Percentiles rank a stretch among this genome's conserved stretches.
phyloP scores from a whole-genome alignment of 768 basidiomycete genomes.

The Tremella fuciformis region DNA sequence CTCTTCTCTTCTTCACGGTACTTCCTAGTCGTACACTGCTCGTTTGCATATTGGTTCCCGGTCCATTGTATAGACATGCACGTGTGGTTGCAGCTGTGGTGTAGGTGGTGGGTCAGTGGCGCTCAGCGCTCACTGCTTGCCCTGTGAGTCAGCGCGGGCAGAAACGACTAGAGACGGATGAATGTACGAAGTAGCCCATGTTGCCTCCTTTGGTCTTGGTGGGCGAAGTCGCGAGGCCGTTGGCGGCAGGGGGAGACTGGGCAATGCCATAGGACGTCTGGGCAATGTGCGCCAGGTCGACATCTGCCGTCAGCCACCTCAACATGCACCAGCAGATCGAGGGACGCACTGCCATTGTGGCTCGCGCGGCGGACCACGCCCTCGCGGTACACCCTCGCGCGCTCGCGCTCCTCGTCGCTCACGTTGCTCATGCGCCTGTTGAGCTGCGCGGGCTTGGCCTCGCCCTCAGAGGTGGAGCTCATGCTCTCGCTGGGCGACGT shows the following conservation, averaged over 20 bases:
- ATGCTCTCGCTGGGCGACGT: conserved; percentile 22
- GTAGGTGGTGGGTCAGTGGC: too few relatives aligned
- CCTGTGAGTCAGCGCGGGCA: too few relatives aligned
- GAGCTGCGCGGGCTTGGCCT: conserved; percentile 42
- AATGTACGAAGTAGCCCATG: conserved; percentile 5
- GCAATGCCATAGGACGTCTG: conserved; percentile 68
- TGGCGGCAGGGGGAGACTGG: conserved; percentile 58
- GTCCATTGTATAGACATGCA: too few relatives aligned
- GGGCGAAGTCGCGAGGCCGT: conserved; percentile 42
- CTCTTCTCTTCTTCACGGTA: too few relatives aligned
- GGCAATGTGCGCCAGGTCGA: conserved; percentile 75
- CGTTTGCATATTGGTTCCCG: too few relatives aligned
- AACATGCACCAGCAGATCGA: neutral
- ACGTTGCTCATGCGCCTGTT: conserved; percentile 53
- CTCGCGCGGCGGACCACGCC: conserved; percentile 58
- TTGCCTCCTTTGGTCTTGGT: conserved; percentile 35
- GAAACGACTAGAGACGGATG: neutral
- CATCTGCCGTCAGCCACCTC: conserved; percentile 17
- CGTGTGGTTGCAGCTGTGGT: too few relatives aligned
- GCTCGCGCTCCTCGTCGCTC: conserved; percentile 65
- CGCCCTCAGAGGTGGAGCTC: conserved; percentile 18
- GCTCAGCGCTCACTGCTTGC: too few relatives aligned
- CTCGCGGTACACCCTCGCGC: conserved; percentile 67
- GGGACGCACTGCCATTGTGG: neutral
- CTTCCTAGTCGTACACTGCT: too few relatives aligned